Evolutionary conservation across 495 filamentous ascomycete species (phyloP).

Genomic region (Talaromyces adpressus): DNA sequence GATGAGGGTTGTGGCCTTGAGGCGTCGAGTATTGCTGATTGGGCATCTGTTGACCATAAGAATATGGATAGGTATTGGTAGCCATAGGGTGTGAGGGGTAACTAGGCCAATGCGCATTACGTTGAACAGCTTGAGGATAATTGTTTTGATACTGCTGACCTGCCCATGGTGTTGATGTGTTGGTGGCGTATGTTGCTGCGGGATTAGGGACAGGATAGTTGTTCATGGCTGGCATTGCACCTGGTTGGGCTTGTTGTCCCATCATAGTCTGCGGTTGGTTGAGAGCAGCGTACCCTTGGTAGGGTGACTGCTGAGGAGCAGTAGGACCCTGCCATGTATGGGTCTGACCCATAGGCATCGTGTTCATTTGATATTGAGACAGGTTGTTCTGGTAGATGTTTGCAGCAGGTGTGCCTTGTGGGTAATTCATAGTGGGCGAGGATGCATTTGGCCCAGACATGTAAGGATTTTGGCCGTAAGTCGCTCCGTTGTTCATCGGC

Average conservation of each 20-base stretch:
- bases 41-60: conserved; percentile 57
- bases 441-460: conserved; percentile 32
- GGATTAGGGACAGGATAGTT: conserved; percentile 30
- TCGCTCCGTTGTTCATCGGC: conserved; percentile 26
- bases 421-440: conserved; percentile 26
- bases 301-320: conserved; percentile 32
- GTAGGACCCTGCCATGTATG: conserved; percentile 32
- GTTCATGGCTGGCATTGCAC: conserved; percentile 37
- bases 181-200: conserved; percentile 21
- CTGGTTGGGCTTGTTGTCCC: conserved; percentile 28
- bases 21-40: conserved; percentile 58
- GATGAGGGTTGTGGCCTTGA: conserved; percentile 56
- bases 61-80: conserved; percentile 49
- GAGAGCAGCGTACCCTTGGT: conserved; percentile 32
- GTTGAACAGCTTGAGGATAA: conserved; percentile 37
- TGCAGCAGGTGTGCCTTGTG: conserved; percentile 21
- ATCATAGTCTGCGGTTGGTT: conserved; percentile 32
- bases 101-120: conserved; percentile 31
- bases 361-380: conserved; percentile 30
- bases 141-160: conserved; percentile 27
- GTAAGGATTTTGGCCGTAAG: conserved; percentile 28
- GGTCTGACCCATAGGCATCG: conserved; percentile 32
- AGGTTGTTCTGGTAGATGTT: conserved; percentile 24
- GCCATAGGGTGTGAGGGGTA: conserved; percentile 32
- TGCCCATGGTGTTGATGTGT: conserved; percentile 24